Base-by-base conservation (phyloP, 805 yeast genomes). In the Saturnispora diversa region DNA sequence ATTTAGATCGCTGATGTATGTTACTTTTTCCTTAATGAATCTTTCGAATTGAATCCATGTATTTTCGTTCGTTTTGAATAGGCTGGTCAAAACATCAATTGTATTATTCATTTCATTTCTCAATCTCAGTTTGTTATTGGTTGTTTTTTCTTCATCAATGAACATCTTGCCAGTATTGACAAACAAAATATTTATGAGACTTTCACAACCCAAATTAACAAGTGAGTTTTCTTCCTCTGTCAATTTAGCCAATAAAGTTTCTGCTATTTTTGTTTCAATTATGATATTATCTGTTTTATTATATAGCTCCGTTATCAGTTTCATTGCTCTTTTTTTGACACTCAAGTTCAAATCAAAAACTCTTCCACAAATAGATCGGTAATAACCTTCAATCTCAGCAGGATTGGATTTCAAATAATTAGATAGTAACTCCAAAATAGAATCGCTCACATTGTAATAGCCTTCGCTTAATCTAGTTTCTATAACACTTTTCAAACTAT, bases 401-500 rank as follows among this genome's bases (percentile, higher is more conserved):
- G 75, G 73, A 37, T 66, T 66, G 2, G 63, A 49, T 2, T 60
- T 50, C 29, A 78, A 52, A 40, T 69, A 74, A 38, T 64, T 67
- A 9, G 70, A 68, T 20, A 86, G 58, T 29, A 86, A 64, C 31
- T 84, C 92, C 22, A 86, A 61, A 2, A 80, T 80, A 0, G 94
- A 84, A 50, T 81, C 87, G 43, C 86, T 69, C 0, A 85, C 90
- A 29, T 79, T 69, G 0, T 94, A 76, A 2, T 86, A 82, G 0
- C 70, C 52, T 45, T 82, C 90, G 5, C 53, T 58, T 28, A 86
- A 59, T 34, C 76, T 62, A 8, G 57, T 62, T 1, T 74, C 62
- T 2, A 86, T 63, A 0, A 82, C 66, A 2, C 59, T 59, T 47
- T 69, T 77, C 6, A 85, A 70, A 8, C 61, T 60, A 1, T 76